Evolutionary conservation across 805 yeast genomes (phyloP).

Genomic region (Candida xyloterini): DNA sequence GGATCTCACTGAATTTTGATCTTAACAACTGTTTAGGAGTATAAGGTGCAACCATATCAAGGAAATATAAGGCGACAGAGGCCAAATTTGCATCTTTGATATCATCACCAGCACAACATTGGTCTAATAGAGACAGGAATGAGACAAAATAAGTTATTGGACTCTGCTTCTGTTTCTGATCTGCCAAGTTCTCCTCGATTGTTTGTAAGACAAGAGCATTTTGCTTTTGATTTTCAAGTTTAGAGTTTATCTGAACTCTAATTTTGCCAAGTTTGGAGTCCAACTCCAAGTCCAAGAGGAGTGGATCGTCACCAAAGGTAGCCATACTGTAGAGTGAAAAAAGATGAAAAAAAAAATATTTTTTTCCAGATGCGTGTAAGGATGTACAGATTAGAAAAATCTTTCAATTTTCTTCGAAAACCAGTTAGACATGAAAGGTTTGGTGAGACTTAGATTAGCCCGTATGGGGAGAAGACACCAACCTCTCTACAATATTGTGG

Average conservation of each 20-base stretch:
- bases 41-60: conserved; percentile 75
- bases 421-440: conserved; percentile 48
- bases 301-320: conserved; percentile 10
- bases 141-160: conserved; percentile 86
- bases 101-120: conserved; percentile 53
- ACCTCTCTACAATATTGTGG: conserved; percentile 91
- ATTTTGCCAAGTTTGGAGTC: conserved; percentile 64
- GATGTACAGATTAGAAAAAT: conserved; percentile 4
- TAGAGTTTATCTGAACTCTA: conserved; percentile 71
- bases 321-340: conserved; percentile 7
- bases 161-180: conserved; percentile 55
- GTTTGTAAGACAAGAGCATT: conserved; percentile 81
- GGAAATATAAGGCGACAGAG: conserved; percentile 71
- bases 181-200: conserved; percentile 82
- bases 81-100: conserved; percentile 63
- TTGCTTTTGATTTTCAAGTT: conserved; percentile 81
- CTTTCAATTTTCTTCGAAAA: background rate
- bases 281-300: conserved; percentile 40
- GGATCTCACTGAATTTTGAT: conserved; percentile 72
- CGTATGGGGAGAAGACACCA: conserved; percentile 86
- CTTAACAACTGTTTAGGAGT: conserved; percentile 67
- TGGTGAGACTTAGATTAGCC: conserved; percentile 85
- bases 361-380: conserved; percentile 7
- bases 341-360: conserved; percentile 6
- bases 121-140: conserved; percentile 76